Evolutionary conservation across 2,329 filamentous ascomycete species (phyloP), one percentile per base, ranked within the genome.

Genomic region (Laburnicola sp.): DNA sequence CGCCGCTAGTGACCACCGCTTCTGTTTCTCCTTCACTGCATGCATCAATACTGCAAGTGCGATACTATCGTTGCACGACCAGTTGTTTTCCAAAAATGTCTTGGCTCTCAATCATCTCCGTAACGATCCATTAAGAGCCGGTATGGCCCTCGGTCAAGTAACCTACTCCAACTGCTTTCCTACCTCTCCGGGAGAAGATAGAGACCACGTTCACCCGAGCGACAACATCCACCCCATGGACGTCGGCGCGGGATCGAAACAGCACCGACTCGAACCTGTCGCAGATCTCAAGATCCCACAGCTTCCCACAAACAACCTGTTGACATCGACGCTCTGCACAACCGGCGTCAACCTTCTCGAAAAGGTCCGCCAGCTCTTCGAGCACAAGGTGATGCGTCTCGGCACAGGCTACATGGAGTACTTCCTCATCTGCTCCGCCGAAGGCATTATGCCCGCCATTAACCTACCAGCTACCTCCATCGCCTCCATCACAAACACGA

Each of bases 321-420:
- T 71, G 10, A 27, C 57, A 11, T 56, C 56, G 21, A 64, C 62
- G 4, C 54, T 73, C 2, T 63, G 59, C 32, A 61, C 52, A 3
- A 56, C 67, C 3, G 62, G 65, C 2, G 50, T 68, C 26, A 58
- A 63, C 5, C 60, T 73, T 6, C 50, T 74, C 3, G 66, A 69
- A 34, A 64, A 59, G n/a, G 60, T 64, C 0, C 50, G 63, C 4
- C 45, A 62, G 6, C 53, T 68, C 6, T 70, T 68, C 37, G 70
- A 74, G 34, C 45, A 60, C 5, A 73, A 72, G 45, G 57, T 71
- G 8, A 62, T 68, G 58, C 67, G 69, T 6, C 56, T 72, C 8
- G 70, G 69, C 6, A 70, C 67, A 2, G 70, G 65, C 2, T 72
- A 69, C 35, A 69, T 71, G 63, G 69, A 72, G 43, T 70, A 60